phyloP scores from a whole-genome alignment of 495 filamentous ascomycete species.

The Podospora anserina region DNA sequence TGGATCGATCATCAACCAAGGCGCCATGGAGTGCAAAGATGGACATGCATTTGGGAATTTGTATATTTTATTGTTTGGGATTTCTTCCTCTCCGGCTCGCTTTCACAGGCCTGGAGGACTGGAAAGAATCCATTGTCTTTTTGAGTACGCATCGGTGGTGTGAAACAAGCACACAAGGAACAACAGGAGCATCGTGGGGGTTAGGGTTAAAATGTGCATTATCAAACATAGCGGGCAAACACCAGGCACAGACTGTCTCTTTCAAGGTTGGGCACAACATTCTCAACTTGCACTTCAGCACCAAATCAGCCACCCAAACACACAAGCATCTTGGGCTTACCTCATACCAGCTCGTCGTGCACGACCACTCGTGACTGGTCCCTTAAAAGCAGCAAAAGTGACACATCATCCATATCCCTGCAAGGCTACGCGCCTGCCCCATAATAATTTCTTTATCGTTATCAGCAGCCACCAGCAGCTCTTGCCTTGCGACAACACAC shows the following conservation, averaged over 20 bases:
- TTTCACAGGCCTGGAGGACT: background rate
- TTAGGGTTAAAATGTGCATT: background rate
- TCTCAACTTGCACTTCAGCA: background rate
- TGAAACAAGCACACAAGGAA: background rate
- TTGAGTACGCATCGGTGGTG: background rate
- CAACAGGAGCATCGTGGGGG: background rate
- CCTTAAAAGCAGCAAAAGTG: background rate
- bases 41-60: background rate
- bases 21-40: background rate
- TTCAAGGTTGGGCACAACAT: background rate
- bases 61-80: background rate
- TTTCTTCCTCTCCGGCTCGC: background rate
- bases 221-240: background rate
- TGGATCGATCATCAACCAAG: background rate
- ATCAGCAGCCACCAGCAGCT: conserved; percentile 13
- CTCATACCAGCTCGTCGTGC: background rate
- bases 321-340: background rate
- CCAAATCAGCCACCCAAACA: background rate
- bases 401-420: background rate
- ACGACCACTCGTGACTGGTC: background rate
- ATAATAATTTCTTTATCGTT: background rate
- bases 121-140: background rate
- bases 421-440: background rate
- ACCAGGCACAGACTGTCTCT: background rate
- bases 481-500: conserved; percentile 40